A percentile compares a stretch with the other conserved stretches of the same genome.
phyloP scores from a whole-genome alignment of 495 filamentous ascomycete genomes.

The Xylaria scruposa region DNA sequence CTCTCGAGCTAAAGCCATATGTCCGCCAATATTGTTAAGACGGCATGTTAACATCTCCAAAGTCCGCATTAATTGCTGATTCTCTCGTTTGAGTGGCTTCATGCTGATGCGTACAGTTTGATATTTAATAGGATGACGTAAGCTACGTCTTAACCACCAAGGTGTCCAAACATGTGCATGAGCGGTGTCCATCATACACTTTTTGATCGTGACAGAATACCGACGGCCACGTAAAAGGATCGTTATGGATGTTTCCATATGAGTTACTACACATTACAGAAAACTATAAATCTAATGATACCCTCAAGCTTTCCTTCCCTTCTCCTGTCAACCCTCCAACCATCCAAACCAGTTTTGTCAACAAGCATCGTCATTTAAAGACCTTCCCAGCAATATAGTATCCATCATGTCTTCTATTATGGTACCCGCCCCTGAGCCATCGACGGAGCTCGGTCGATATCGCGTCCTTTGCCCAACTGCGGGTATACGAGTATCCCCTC shows the following conservation, averaged over 20 bases:
- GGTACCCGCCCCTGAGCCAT: slow-evolving; percentile 55
- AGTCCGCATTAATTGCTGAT: neutral
- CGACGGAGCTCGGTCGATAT: slow-evolving; percentile 63
- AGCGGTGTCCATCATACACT: neutral
- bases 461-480: slow-evolving; percentile 65
- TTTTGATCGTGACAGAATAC: neutral
- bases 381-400: neutral
- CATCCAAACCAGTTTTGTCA: neutral
- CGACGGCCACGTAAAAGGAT: neutral
- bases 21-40: neutral
- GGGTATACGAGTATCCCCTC: slow-evolving; percentile 65
- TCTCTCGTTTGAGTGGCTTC: neutral
- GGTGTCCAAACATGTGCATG: neutral
- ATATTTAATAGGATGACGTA: neutral
- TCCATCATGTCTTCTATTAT: slow-evolving; percentile 17
- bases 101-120: neutral
- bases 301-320: neutral
- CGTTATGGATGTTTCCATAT: neutral
- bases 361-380: neutral
- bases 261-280: neutral
- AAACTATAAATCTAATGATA: neutral
- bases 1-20: neutral
- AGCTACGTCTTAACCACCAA: neutral
- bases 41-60: neutral
- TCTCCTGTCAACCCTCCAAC: neutral